phyloP scores from a whole-genome alignment of 768 basidiomycete species.

The Paxillus rubicundulus region DNA sequence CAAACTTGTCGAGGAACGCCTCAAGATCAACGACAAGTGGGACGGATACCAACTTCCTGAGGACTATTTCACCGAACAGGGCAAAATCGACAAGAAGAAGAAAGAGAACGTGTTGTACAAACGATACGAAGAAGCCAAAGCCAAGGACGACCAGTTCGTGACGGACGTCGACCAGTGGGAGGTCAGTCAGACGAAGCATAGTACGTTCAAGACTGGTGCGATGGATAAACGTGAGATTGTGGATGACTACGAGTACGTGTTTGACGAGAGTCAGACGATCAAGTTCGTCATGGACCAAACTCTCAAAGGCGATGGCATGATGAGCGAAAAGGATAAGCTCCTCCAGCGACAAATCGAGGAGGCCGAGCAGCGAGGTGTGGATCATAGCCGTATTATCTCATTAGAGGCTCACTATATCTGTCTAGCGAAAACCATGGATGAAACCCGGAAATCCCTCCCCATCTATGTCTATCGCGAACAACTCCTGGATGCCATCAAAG shows the following conservation, averaged over 20 bases:
- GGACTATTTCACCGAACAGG: conserved; percentile 97
- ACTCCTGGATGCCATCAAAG: conserved; percentile 82
- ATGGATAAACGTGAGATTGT: conserved; percentile 81
- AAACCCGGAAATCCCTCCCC: conserved; percentile 90
- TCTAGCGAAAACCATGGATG: conserved; percentile 84
- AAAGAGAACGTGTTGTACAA: conserved; percentile 89
- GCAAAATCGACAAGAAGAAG: conserved; percentile 96
- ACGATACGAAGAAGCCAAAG: conserved; percentile 92
- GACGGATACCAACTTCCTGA: conserved; percentile 97
- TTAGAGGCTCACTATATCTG: neutral
- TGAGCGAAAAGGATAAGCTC: conserved; percentile 83
- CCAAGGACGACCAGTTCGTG: conserved; percentile 89
- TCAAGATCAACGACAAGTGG: conserved; percentile 92
- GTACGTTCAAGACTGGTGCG: conserved; percentile 88
- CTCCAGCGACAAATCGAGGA: conserved; percentile 88
- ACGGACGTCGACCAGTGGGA: conserved; percentile 99
- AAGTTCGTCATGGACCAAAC: conserved; percentile 87
- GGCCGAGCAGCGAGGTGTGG: conserved; percentile 83
- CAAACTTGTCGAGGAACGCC: conserved; percentile 86
- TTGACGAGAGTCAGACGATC: conserved; percentile 97
- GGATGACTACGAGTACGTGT: conserved; percentile 95
- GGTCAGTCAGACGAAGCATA: conserved; percentile 82
- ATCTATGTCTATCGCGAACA: conserved; percentile 88
- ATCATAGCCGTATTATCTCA: neutral
- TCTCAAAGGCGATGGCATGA: conserved; percentile 59